A percentile compares a stretch with the other conserved stretches of the same genome.
These are phyloP conservation scores for Dictyostelium brefeldianum DNA, from an alignment of 78 protist genomes.

Conservation along the genomic window DNA sequence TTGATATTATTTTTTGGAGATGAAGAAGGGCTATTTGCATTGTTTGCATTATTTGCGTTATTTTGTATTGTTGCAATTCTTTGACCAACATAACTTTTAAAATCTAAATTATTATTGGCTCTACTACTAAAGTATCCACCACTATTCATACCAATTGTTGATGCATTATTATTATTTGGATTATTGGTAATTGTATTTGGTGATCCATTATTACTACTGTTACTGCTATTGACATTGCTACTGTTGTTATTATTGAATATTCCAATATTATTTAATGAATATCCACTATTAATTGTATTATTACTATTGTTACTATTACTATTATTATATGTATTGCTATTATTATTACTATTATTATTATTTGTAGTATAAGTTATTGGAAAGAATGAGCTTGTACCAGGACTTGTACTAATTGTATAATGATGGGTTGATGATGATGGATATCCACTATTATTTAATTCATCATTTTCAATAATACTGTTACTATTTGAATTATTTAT, in stretches of 20 bases:
- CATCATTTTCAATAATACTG: background rate
- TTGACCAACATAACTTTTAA: slow-evolving; percentile 9
- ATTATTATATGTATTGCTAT: background rate
- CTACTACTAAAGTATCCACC: slow-evolving; percentile 16
- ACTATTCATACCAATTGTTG: background rate
- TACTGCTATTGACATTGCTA: background rate
- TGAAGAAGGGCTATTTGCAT: background rate
- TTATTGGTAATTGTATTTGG: background rate
- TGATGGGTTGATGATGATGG: background rate
- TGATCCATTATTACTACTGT: background rate
- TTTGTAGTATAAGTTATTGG: slow-evolving; percentile 33
- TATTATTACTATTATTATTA: background rate
- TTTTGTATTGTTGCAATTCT: background rate
- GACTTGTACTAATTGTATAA: slow-evolving; percentile 24
- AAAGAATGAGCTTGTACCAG: slow-evolving; percentile 1
- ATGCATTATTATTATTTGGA: background rate
- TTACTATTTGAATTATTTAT: background rate
- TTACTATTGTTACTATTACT: background rate
- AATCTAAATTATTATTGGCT: background rate
- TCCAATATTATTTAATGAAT: background rate
- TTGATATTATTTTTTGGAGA: background rate
- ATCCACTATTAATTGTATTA: background rate
- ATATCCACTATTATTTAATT: background rate
- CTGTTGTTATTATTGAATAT: background rate
- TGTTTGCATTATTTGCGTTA: background rate